Base-by-base conservation (phyloP, 306 rosid species). In the Carpinus viminea region DNA sequence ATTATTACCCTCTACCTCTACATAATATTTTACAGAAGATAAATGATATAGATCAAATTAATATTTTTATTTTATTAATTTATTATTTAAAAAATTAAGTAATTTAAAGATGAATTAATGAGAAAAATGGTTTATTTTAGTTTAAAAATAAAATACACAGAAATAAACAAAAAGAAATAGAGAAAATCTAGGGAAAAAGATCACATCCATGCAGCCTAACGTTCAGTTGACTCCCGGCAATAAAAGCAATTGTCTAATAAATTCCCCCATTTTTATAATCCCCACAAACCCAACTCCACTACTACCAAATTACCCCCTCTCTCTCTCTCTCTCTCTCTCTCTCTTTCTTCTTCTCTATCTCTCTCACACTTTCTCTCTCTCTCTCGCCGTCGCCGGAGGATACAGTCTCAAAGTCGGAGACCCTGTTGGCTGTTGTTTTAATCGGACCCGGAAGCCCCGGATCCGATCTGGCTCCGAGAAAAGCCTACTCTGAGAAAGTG, bases 171-270 rank as follows among this genome's bases (percentile, higher is more conserved):
- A 36, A 8, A 54, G 26, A 62, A 78, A 28, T 7, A 5, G 48
- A 70, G 73, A 85, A 87, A 84, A 89, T 87, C 68, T 70, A 83
- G 73, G 74, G 80, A 78, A 80, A 80, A 84, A 81, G 78, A 87
- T 87, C 88, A 61, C 91, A 78, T 80, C 92, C 96, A 89, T 86
- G 91, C 93, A 80, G 85, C 80, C 86, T 73, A 85, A 82, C 85
- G 85, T 88, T 81, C 20, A 69, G 90, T 92, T 92, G 94, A 92
- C 97, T 79, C 85, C 61, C 62, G 66, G 53, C 74, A 85, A 76
- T 79, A 78, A 18, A 85, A 73, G 85, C 86, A 83, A 75, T 85
- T 78, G 26, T 66, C 18, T 66, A 87, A 83, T 79, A 81, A 84
- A 48, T 77, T 81, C 72, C 55, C 76, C 62, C 75, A 68, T 70